phyloP scores from a whole-genome alignment of 805 yeast species.

The Kluyveromyces dobzhanskii region DNA sequence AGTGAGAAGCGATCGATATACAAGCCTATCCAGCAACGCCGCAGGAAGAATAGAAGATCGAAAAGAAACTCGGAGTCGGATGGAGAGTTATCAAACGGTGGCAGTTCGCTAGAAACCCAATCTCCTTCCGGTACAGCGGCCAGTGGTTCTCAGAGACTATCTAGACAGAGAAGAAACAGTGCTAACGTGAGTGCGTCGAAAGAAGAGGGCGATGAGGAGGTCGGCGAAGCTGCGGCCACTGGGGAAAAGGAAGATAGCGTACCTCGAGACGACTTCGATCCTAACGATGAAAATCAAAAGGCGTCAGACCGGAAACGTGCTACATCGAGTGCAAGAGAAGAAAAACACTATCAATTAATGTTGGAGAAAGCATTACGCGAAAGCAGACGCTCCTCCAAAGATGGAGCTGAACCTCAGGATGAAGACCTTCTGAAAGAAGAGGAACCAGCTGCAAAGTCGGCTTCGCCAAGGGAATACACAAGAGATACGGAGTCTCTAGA shows the following conservation, averaged over 20 bases:
- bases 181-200: conserved; percentile 13
- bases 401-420: conserved; percentile 7
- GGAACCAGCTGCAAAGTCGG: conserved; percentile 1
- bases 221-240: conserved; percentile 8
- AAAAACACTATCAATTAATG: conserved; percentile 36
- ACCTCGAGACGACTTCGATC: conserved; percentile 4
- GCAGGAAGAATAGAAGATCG: conserved; percentile 23
- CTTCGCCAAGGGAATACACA: background rate
- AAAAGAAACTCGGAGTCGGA: conserved; percentile 6
- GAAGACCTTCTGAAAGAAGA: conserved; percentile 8
- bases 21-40: conserved; percentile 35
- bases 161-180: conserved; percentile 17
- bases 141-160: conserved; percentile 5
- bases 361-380: conserved; percentile 35
- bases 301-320: conserved; percentile 30
- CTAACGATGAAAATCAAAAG: conserved; percentile 18
- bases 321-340: conserved; percentile 34
- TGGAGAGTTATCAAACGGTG: conserved; percentile 7
- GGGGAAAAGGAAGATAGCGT: conserved; percentile 4
- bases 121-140: conserved; percentile 3
- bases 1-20: conserved; percentile 23
- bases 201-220: conserved; percentile 4
- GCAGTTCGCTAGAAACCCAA: background rate
- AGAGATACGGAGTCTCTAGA: conserved; percentile 1
- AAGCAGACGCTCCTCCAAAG: conserved; percentile 30